These are phyloP conservation scores for Aspergillus sp. DNA, from an alignment of 2,329 filamentous ascomycete genomes.

Conservation along the genomic window DNA sequence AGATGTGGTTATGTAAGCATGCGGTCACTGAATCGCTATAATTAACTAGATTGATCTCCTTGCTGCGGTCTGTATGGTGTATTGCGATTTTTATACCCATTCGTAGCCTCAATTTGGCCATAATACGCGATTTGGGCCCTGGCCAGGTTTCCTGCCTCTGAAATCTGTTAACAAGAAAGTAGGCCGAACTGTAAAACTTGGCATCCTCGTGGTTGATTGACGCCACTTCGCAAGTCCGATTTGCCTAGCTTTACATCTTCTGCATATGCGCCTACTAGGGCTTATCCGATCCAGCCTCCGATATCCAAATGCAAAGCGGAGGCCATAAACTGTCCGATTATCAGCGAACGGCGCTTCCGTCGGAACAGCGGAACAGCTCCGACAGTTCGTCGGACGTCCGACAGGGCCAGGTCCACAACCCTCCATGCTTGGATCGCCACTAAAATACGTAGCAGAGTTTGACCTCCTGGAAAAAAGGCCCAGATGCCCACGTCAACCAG, in stretches of 20 bases:
- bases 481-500: background rate
- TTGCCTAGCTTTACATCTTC: background rate
- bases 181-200: background rate
- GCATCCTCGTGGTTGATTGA: too few relatives aligned
- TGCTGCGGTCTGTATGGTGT: too few relatives aligned
- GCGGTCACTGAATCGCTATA: too few relatives aligned
- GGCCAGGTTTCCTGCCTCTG: too few relatives aligned
- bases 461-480: background rate
- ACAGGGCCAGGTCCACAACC: background rate
- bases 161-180: background rate
- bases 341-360: background rate
- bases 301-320: background rate
- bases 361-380: background rate
- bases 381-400: conserved; percentile 2
- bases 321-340: background rate
- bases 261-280: background rate
- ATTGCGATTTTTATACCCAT: too few relatives aligned
- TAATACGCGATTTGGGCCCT: too few relatives aligned
- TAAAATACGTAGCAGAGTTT: background rate
- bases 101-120: too few relatives aligned
- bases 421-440: background rate
- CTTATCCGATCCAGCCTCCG: background rate
- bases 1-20: background rate
- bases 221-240: background rate
- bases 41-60: too few relatives aligned